Evolutionary conservation across 1,139 yeast species (phyloP), one percentile per base, ranked within the genome.

Genomic region (Sugiyamaella pinicola): DNA sequence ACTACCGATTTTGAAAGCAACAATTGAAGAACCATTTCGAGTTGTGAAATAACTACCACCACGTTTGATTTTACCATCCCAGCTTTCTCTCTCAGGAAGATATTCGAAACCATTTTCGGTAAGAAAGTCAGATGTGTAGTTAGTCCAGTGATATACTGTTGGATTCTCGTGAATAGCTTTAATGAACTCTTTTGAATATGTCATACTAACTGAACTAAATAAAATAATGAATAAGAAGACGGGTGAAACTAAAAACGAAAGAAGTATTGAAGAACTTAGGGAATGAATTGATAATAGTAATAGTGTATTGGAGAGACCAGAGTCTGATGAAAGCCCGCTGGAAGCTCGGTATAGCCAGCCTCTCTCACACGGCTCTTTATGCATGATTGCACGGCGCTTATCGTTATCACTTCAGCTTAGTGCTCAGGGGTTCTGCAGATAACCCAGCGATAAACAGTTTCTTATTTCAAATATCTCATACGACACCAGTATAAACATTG

Each of bases 81-180:
- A 91, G 37, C 74, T 70, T 21, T 77, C 76, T 48, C 90, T 77
- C 69, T 91, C 98, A 18, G 79, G 74, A 47, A 90, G 71, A 66
- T 86, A 90, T 8, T 66, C 67, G 67, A 88, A 91, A 0, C 96
- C 74, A 9, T 64, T 61, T 6, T 52, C 49, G 8, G 61, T 64
- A 29, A 73, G 64, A 51, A 57, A 52, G 26, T 58, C 51, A n/a
- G 63, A 58, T 43, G 85, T 82, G 13, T 79, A 77, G 47, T 79
- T 77, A 10, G 87, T 91, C 10, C 90, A 96, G 70, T 91, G 98
- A 70, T 87, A 91, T 1, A 96, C 96, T 1, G 98, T 87, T 33
- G 96, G 98, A 12, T 95, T 83, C 10, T 77, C 78, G 69, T 87
- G 85, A 67, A 91, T 85, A 66, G 87, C 91, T 54, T 82, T 79